Percentiles rank a stretch among this genome's conserved stretches.
Conservation (phyloP, 73 alveolate species). For the Breviolum minutum region DNA sequence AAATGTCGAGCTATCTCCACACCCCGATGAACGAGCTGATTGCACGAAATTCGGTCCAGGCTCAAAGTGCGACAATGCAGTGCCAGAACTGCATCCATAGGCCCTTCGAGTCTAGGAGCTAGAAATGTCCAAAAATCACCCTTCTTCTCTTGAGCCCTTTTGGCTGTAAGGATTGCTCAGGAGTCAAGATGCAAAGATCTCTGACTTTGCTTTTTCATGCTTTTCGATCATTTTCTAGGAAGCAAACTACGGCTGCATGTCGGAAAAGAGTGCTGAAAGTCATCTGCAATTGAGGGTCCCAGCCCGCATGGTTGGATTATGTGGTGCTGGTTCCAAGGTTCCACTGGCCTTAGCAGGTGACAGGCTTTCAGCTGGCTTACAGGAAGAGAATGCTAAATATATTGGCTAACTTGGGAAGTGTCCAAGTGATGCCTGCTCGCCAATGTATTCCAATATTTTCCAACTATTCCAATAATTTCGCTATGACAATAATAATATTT, state of each 20-base stretch:
- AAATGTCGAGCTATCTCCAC: conserved; percentile 24
- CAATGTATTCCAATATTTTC: too few species aligned
- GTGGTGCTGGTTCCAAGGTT: conserved; percentile 30
- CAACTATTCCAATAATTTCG: too few species aligned
- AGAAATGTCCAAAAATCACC: not conserved
- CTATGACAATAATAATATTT: too few species aligned
- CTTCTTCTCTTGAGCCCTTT: not conserved
- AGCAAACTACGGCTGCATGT: too few species aligned
- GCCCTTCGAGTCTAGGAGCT: too few species aligned
- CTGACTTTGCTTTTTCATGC: too few species aligned
- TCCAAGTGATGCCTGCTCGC: not conserved
- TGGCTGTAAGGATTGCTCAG: not conserved
- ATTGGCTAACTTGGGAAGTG: not conserved
- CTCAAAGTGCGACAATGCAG: conserved; percentile 2
- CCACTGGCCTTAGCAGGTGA: conserved; percentile 47
- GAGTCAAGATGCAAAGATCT: not conserved
- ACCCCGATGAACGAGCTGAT: not conserved
- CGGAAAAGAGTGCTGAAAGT: too few species aligned
- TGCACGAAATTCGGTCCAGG: not conserved
- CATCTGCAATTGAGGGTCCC: not conserved
- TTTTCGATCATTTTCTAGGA: too few species aligned
- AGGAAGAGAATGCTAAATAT: not conserved
- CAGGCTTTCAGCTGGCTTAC: not conserved
- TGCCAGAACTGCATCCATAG: conserved; percentile 33
- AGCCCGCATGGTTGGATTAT: conserved; percentile 71